Conservation (phyloP, 768 basidiomycete genomes). For the Kwoniella dendrophila region DNA sequence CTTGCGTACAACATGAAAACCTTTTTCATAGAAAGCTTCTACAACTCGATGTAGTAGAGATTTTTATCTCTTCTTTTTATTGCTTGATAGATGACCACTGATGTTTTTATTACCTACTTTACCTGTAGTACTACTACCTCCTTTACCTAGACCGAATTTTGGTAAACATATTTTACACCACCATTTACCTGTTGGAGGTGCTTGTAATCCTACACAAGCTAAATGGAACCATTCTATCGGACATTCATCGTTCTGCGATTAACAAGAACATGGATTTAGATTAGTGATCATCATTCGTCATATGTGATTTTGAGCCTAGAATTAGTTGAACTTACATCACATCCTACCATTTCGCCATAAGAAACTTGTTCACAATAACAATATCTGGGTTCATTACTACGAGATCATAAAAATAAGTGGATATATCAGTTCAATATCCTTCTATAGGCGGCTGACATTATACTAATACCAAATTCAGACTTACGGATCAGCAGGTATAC, state of each 20-base stretch:
- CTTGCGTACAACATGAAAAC: too few relatives aligned
- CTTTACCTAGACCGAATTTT: constrained; percentile 26
- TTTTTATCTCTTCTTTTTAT: too few relatives aligned
- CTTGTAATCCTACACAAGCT: constrained; percentile 39
- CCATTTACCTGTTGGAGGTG: constrained; percentile 49
- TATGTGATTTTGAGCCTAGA: neutral
- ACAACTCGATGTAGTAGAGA: too few relatives aligned
- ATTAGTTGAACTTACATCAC: constrained; percentile 43
- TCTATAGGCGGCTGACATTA: neutral
- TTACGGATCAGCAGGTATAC: constrained; percentile 47
- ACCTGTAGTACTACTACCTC: constrained; percentile 32
- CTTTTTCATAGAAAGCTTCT: too few relatives aligned
- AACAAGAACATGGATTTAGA: neutral
- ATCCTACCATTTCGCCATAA: constrained; percentile 54
- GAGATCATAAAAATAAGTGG: neutral
- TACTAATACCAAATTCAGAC: constrained; percentile 4
- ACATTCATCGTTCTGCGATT: constrained; percentile 53
- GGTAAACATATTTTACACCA: constrained; percentile 49
- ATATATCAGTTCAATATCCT: neutral
- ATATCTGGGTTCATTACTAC: constrained; percentile 53
- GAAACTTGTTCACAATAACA: constrained; percentile 54
- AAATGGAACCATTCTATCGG: constrained; percentile 55
- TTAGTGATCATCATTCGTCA: neutral
- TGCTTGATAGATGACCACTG: neutral
- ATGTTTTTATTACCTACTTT: constrained; percentile 13